phyloP scores from a whole-genome alignment of 75 land plant genomes.

The Cupressus sempervirens region DNA sequence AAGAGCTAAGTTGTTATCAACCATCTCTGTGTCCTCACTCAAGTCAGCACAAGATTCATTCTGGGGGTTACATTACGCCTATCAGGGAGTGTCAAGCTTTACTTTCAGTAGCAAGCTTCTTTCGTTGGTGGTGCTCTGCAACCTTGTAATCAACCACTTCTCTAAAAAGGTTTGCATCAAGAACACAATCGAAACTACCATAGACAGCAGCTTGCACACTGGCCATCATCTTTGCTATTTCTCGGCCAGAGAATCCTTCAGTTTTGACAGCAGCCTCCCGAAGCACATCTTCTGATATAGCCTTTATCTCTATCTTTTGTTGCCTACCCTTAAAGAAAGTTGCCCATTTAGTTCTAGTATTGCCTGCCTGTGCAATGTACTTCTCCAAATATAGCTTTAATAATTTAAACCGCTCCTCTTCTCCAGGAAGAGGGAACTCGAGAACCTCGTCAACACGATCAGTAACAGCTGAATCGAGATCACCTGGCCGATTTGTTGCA shows the following conservation, averaged over 20 bases:
- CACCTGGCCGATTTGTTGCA: constrained; percentile 92
- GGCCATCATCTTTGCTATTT: constrained; percentile 89
- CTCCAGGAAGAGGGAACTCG: constrained; percentile 70
- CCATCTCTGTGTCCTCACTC: not conserved
- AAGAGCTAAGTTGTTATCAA: not conserved
- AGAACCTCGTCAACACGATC: constrained; percentile 87
- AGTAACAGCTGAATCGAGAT: constrained; percentile 83
- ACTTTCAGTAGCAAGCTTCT: constrained; percentile 39
- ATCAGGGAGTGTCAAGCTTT: not conserved
- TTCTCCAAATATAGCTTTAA: constrained; percentile 78
- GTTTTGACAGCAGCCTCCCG: constrained; percentile 78
- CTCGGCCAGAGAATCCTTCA: constrained; percentile 91
- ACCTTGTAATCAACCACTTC: constrained; percentile 95
- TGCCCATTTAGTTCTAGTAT: constrained; percentile 35
- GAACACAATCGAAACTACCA: constrained; percentile 74
- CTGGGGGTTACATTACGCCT: not conserved
- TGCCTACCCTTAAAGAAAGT: constrained; percentile 44
- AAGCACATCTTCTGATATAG: constrained; percentile 67
- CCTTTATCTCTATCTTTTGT: constrained; percentile 76
- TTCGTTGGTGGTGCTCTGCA: constrained; percentile 85
- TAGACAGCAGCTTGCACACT: constrained; percentile 90
- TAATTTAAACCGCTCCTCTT: constrained; percentile 72
- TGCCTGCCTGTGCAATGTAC: constrained; percentile 80
- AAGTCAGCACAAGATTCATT: not conserved
- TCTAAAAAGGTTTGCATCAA: constrained; percentile 62